Percentiles rank a stretch among this genome's conserved stretches.
These are phyloP conservation scores for Globisporangium cystogenes DNA, from an alignment of 352 stramenopile species.

Conservation along the genomic window DNA sequence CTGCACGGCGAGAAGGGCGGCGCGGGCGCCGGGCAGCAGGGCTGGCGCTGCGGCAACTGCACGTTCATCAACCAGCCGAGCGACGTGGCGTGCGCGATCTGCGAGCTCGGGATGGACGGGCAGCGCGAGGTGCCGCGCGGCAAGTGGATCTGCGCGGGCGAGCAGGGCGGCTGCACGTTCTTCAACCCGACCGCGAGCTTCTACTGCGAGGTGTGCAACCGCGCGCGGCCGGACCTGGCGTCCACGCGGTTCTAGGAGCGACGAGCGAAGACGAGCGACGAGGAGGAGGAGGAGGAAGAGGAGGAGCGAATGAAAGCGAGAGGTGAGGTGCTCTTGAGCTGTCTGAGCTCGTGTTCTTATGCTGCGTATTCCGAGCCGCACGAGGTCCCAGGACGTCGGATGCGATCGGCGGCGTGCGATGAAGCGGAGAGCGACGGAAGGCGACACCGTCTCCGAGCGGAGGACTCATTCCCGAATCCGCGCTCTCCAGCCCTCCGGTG, in stretches of 20 bases:
- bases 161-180: constrained; percentile 84
- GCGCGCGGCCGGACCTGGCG: constrained; percentile 65
- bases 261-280: background rate
- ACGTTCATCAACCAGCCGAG: constrained; percentile 82
- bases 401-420: too few relatives aligned
- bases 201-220: constrained; percentile 90
- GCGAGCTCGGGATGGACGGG: constrained; percentile 74
- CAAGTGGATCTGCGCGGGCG: constrained; percentile 82
- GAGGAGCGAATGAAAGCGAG: too few relatives aligned
- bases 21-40: constrained; percentile 28
- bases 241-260: constrained; percentile 62
- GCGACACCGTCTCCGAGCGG: too few relatives aligned
- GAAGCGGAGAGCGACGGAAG: too few relatives aligned
- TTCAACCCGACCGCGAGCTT: constrained; percentile 81
- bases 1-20: constrained; percentile 17
- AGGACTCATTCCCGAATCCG: background rate
- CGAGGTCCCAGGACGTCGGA: too few relatives aligned
- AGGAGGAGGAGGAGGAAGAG: background rate
- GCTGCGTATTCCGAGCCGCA: too few relatives aligned
- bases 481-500: background rate
- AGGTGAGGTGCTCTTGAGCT: too few relatives aligned
- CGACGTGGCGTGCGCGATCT: constrained; percentile 74
- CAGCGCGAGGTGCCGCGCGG: constrained; percentile 71
- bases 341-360: too few relatives aligned
- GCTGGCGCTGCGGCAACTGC: constrained; percentile 80